A percentile compares a stretch with the other conserved stretches of the same genome.
These are phyloP conservation scores for Pseudoneurospora amorphoporcata DNA, from an alignment of 495 filamentous ascomycete species.

Conservation along the genomic window DNA sequence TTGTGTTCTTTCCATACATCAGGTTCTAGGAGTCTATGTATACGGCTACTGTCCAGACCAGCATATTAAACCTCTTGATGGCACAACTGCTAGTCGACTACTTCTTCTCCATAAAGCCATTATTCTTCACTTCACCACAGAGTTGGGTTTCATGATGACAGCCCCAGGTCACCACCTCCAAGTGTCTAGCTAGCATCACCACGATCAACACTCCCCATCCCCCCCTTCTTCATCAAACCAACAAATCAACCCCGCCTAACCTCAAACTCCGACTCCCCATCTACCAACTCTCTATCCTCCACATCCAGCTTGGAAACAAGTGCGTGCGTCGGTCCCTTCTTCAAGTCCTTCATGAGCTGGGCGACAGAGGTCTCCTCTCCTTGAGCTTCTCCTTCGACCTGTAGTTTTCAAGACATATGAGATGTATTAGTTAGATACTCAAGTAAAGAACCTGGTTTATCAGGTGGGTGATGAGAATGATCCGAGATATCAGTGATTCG, in stretches of 20 bases:
- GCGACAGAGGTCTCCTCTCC: conserved; percentile 53
- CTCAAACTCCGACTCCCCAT: conserved; percentile 55
- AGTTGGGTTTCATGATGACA: not conserved
- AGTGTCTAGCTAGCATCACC: too few species aligned
- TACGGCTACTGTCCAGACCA: not conserved
- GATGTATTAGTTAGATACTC: too few species aligned
- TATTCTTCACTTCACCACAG: not conserved
- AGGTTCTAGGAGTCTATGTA: not conserved
- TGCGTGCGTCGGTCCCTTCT: conserved; percentile 58
- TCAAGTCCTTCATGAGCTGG: conserved; percentile 62
- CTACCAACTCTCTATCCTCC: conserved; percentile 46
- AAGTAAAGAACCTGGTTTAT: too few species aligned
- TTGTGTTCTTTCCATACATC: not conserved
- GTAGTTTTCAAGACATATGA: not conserved
- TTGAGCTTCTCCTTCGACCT: conserved; percentile 91
- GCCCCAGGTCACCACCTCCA: not conserved
- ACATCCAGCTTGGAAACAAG: conserved; percentile 65
- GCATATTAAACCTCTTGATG: not conserved
- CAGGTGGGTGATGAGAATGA: too few species aligned
- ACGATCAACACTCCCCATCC: not conserved
- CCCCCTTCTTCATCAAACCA: not conserved
- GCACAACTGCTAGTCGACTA: not conserved
- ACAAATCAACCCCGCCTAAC: conserved; percentile 24
- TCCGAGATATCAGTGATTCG: too few species aligned
- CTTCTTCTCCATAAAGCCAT: not conserved